Evolutionary conservation across 1,139 yeast genomes (phyloP).

Genomic region (Magnusiomyces magnusii): DNA sequence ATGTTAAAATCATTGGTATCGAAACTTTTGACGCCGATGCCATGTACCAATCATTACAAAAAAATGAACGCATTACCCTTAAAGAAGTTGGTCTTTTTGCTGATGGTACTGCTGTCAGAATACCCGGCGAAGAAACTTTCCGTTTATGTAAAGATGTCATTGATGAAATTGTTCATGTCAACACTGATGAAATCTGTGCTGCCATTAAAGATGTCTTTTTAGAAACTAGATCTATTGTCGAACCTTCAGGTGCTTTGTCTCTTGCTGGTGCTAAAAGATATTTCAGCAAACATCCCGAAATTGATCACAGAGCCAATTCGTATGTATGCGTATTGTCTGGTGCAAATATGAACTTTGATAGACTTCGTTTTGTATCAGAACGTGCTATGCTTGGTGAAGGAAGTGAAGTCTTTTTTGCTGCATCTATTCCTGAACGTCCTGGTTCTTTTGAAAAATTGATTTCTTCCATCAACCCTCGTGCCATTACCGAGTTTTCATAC

Average conservation of each 20-base stretch:
- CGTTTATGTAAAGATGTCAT: conserved; percentile 68
- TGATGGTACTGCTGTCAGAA: conserved; percentile 98
- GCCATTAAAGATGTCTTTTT: conserved; percentile 95
- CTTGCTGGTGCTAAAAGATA: conserved; percentile 93
- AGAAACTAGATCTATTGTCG: conserved; percentile 89
- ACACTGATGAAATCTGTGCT: conserved; percentile 95
- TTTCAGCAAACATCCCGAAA: conserved; percentile 42
- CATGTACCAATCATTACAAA: conserved; percentile 61
- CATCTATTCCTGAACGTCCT: conserved; percentile 84
- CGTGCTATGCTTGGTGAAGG: conserved; percentile 98
- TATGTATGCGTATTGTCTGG: conserved; percentile 88
- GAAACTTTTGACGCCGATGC: conserved; percentile 96
- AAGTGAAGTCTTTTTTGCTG: conserved; percentile 84
- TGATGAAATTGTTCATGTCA: conserved; percentile 80
- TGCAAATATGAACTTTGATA: conserved; percentile 96
- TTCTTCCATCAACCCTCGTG: conserved; percentile 70
- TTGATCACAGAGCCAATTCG: conserved; percentile 52
- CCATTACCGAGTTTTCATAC: conserved; percentile 90
- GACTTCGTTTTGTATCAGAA: conserved; percentile 94
- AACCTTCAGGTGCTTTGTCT: conserved; percentile 94
- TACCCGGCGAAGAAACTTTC: conserved; percentile 87
- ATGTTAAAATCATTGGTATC: conserved; percentile 89
- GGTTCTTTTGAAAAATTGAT: conserved; percentile 82
- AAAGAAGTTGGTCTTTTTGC: conserved; percentile 91
- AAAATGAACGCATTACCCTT: conserved; percentile 48